Percentiles rank a stretch among this genome's conserved stretches.
Conservation (phyloP, 2,329 filamentous ascomycete species). For the Beauveria sp. region DNA sequence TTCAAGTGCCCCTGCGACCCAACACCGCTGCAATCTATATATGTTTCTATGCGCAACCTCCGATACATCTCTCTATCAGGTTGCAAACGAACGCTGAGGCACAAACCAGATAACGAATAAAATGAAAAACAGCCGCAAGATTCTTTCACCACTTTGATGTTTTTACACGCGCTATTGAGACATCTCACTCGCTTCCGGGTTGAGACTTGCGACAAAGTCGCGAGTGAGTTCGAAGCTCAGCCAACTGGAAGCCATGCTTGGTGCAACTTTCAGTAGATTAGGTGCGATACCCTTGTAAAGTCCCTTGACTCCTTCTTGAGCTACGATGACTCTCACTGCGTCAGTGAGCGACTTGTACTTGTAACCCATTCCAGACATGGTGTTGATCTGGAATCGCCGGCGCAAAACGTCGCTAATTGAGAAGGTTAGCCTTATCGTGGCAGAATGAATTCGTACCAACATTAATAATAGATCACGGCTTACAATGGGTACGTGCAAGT, state of each 20-base stretch:
- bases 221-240: constrained; percentile 91
- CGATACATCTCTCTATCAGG: background rate
- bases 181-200: constrained; percentile 30
- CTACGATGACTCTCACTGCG: constrained; percentile 72
- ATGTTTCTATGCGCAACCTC: background rate
- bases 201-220: constrained; percentile 68
- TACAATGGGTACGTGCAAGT: constrained; percentile 98
- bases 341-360: constrained; percentile 83
- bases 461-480: constrained; percentile 29
- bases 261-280: constrained; percentile 92
- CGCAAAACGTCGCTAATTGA: constrained; percentile 72
- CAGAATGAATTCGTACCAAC: background rate
- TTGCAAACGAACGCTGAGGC: constrained; percentile 4
- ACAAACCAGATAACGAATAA: background rate
- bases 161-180: constrained; percentile 8
- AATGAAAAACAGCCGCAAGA: background rate
- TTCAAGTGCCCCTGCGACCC: constrained; percentile 6
- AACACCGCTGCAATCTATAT: constrained; percentile 4
- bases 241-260: constrained; percentile 98
- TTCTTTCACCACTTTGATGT: background rate
- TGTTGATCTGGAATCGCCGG: constrained; percentile 95
- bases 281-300: constrained; percentile 95
- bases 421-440: constrained; percentile 17
- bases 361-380: constrained; percentile 97
- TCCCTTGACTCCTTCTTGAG: constrained; percentile 74